Evolutionary conservation across 345 rosid genomes (phyloP), one percentile per base, ranked within the genome.

Genomic region (Adansonia digitata): DNA sequence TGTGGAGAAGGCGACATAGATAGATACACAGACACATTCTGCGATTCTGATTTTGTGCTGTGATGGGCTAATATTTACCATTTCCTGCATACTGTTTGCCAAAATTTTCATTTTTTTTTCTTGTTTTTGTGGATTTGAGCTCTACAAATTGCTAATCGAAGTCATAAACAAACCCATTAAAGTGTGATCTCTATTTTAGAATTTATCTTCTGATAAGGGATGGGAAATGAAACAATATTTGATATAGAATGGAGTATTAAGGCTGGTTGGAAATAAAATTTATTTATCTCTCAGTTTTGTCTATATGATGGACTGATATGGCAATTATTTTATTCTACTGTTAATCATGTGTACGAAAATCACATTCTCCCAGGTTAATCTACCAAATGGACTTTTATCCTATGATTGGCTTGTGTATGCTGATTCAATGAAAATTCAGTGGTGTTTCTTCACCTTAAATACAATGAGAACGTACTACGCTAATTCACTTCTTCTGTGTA

Each of bases 401-500:
- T 24, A 9, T 65, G 43, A 42, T 65, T 22, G 51, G 17, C 45
- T 5, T 65, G 29, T 65, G 29, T 42, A 17, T 43, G 13, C 15
- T 20, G 29, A 22, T 42, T 66, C 10, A 42, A 43, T 42, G 29
- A 22, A 66, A 42, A 42, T 12, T 11, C 11, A 22, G 51, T 65
- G 52, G 34, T 42, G 48, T 65, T 56, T 34, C 24, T 72, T 43
- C 61, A 8, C 34, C n/a, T 1, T 65, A 29, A 52, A 77, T 15
- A 56, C 49, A 64, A 53, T 52, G 63, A 71, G 63, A 10, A 35
- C 29, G 40, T 45, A 20, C 49, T 78, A 40, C 4, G 81, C 65
- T 74, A 74, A 57, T 48, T 72, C 64, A 17, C 34, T 15, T 75
- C 62, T 60, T 75, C 45, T 48, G 67, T 78, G 56, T 77, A 88